These are phyloP conservation scores for Diaporthe humulicola DNA, from an alignment of 2,329 filamentous ascomycete species.

Conservation along the genomic window DNA sequence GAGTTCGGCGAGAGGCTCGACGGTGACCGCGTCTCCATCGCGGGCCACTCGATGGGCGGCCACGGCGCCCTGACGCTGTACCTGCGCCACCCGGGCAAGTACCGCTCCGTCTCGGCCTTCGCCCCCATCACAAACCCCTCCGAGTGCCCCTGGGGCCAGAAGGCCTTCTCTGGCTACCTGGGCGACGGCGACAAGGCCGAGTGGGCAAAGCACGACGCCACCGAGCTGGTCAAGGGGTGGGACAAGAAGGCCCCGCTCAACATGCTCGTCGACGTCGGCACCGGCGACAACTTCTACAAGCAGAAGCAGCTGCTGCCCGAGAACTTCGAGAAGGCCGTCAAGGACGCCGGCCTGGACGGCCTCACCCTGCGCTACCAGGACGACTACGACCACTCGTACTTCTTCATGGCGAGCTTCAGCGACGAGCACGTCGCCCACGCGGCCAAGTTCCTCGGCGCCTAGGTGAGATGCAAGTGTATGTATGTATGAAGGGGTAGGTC, in stretches of 20 bases:
- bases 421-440: constrained; percentile 93
- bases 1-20: constrained; percentile 80
- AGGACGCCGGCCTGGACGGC: constrained; percentile 79
- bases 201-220: constrained; percentile 94
- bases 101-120: constrained; percentile 90
- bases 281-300: constrained; percentile 97
- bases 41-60: constrained; percentile 97
- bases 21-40: constrained; percentile 79
- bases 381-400: constrained; percentile 98
- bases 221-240: constrained; percentile 86
- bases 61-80: constrained; percentile 95
- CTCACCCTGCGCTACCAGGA: constrained; percentile 87
- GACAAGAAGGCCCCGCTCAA: constrained; percentile 74
- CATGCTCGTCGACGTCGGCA: constrained; percentile 91
- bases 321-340: constrained; percentile 86
- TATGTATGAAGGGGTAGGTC: background rate
- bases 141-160: constrained; percentile 92
- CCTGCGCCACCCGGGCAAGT: constrained; percentile 90
- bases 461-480: constrained; percentile 12
- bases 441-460: constrained; percentile 79
- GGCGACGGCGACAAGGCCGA: constrained; percentile 76
- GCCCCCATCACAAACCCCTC: constrained; percentile 90
- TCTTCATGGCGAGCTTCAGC: constrained; percentile 91
- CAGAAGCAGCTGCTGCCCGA: constrained; percentile 92
- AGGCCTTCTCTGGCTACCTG: constrained; percentile 93